A percentile compares a stretch with the other conserved stretches of the same genome.
Conservation (phyloP, 495 filamentous ascomycete genomes). For the Hypoxylon rickii region DNA sequence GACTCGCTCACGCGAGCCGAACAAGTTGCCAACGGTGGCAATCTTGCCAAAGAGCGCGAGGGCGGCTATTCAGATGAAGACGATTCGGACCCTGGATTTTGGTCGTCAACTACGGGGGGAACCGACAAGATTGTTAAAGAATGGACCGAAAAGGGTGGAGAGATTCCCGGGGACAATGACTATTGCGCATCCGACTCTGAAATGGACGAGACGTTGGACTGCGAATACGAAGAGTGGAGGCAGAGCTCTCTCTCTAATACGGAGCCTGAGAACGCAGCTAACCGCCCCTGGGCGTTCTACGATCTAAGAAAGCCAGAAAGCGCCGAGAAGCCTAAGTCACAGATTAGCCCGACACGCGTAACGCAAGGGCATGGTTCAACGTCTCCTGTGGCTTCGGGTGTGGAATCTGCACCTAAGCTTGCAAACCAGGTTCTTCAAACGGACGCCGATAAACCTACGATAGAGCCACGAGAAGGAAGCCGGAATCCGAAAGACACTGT, state of each 20-base stretch:
- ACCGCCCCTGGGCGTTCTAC: slow-evolving; percentile 35
- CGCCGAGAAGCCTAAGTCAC: background rate
- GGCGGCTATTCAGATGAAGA: slow-evolving; percentile 1
- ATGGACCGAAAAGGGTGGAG: slow-evolving; percentile 21
- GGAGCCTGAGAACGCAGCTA: background rate
- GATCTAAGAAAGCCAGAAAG: slow-evolving; percentile 13
- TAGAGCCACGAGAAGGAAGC: background rate
- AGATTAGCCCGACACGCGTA: no score
- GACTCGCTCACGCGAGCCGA: slow-evolving; percentile 12
- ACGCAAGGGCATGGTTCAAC: background rate
- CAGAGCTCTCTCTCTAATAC: background rate
- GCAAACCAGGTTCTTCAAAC: background rate
- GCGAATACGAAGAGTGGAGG: slow-evolving; percentile 20
- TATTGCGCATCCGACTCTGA: slow-evolving; percentile 26
- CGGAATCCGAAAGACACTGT: no score
- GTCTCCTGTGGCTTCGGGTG: background rate
- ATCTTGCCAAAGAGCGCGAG: background rate
- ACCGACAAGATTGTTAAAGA: slow-evolving; percentile 25
- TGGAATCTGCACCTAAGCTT: slow-evolving; percentile 11
- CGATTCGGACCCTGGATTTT: background rate
- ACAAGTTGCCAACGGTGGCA: background rate
- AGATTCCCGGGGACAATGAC: slow-evolving; percentile 34
- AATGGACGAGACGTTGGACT: slow-evolving; percentile 11
- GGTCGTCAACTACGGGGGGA: background rate
- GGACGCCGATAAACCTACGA: background rate